Evolutionary conservation across 805 yeast species (phyloP).

Genomic region (Starmerella stellata): DNA sequence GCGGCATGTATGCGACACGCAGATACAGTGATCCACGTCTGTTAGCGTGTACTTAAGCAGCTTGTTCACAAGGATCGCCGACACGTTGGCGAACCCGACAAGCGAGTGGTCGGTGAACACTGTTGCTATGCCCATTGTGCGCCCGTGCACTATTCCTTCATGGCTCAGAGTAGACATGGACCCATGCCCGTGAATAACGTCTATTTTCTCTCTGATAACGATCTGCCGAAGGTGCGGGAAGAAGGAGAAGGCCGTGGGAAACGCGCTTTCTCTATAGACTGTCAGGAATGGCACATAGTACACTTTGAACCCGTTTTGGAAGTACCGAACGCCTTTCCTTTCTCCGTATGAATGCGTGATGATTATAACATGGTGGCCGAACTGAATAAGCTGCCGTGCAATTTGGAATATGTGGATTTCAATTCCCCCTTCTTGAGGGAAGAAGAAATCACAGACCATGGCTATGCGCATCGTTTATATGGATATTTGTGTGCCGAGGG

Average conservation of each 20-base stretch:
- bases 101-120: conserved; percentile 92
- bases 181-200: conserved; percentile 91
- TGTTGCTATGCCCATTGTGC: conserved; percentile 80
- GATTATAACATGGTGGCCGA: conserved; percentile 73
- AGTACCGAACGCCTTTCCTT: conserved; percentile 60
- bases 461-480: conserved; percentile 18
- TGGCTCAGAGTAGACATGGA: conserved; percentile 71
- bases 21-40: conserved; percentile 82
- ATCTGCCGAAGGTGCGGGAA: conserved; percentile 77
- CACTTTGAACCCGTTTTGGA: conserved; percentile 82
- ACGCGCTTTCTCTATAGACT: conserved; percentile 64
- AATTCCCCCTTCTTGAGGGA: conserved; percentile 97
- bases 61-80: conserved; percentile 73
- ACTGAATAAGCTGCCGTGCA: conserved; percentile 52
- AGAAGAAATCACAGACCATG: conserved; percentile 93
- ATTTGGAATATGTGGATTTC: conserved; percentile 88
- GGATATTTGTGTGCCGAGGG: too few relatives aligned
- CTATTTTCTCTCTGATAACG: conserved; percentile 64
- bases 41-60: conserved; percentile 62
- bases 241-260: conserved; percentile 76
- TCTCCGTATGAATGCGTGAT: conserved; percentile 79
- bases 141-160: conserved; percentile 79
- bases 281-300: conserved; percentile 74
- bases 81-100: conserved; percentile 80
- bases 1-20: conserved; percentile 91